phyloP scores from a whole-genome alignment of 2,329 filamentous ascomycete species.

The Diaporthe ampelina region DNA sequence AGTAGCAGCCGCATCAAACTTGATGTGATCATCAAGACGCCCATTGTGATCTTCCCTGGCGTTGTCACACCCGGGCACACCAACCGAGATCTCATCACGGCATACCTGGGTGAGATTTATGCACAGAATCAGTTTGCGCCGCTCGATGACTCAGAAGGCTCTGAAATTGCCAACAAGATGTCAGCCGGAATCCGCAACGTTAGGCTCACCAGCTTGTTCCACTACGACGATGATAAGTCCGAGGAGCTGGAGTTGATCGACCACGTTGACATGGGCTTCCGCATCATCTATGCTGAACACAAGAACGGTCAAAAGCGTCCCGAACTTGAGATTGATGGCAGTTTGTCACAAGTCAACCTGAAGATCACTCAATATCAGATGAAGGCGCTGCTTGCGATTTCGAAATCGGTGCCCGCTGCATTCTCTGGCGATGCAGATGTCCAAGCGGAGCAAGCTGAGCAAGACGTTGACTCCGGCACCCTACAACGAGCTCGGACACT shows the following conservation, averaged over 20 bases:
- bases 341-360: slow-evolving; percentile 93
- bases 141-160: slow-evolving; percentile 80
- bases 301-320: slow-evolving; percentile 81
- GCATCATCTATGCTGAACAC: slow-evolving; percentile 92
- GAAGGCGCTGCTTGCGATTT: slow-evolving; percentile 89
- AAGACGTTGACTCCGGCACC: slow-evolving; percentile 76
- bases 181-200: slow-evolving; percentile 94
- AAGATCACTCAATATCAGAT: slow-evolving; percentile 91
- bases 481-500: slow-evolving; percentile 62
- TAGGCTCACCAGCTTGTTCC: slow-evolving; percentile 88
- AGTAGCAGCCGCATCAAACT: slow-evolving; percentile 93
- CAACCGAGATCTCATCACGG: slow-evolving; percentile 86
- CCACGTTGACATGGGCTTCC: slow-evolving; percentile 94
- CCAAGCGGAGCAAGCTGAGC: slow-evolving; percentile 79
- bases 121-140: slow-evolving; percentile 93
- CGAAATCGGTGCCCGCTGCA: slow-evolving; percentile 87
- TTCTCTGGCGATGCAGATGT: slow-evolving; percentile 83
- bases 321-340: slow-evolving; percentile 91
- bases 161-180: slow-evolving; percentile 88
- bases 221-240: slow-evolving; percentile 78
- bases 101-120: slow-evolving; percentile 97
- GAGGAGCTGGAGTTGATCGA: slow-evolving; percentile 98
- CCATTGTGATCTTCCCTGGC: slow-evolving; percentile 94
- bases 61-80: slow-evolving; percentile 78
- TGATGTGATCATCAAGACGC: slow-evolving; percentile 92